Evolutionary conservation across 1,284 basidiomycete species (phyloP), one percentile per base, ranked within the genome.

Genomic region (Malassezia cuniculi): DNA sequence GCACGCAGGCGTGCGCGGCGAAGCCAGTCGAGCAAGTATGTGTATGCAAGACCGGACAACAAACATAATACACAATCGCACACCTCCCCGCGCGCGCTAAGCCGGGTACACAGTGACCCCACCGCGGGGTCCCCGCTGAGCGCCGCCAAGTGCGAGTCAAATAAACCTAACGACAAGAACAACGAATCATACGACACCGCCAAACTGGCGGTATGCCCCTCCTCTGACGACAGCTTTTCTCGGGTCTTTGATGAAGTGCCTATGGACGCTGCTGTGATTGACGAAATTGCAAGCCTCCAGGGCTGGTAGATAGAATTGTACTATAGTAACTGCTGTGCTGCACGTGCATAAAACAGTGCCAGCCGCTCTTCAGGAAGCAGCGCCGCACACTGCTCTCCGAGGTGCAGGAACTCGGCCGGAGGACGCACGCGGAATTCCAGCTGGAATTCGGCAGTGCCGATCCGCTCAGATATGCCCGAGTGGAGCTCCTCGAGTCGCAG

Each of bases 151-250:
- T 26, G 24, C 3, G 8, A 4, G 1, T 26, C 8, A 5, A 28
- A 11, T n/a, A 36, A 28, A 28, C 20, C 20, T 20, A 29, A 7
- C 6, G 35, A 36, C 18, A 36, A 29, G 25, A 26, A 26, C 21
- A 22, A 22, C 6, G 20, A 15, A 20, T 24, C 31, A 16, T 24
- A 22, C 21, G 16, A 15, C 6, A 21, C 22, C 31, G 31, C 16
- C 11, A 22, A 21, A 10, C 31, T 22, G 22, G 22, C 15, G 22
- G 21, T 14, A 14, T n/a, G n/a, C n/a, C 20, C 30, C n/a, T 31
- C 21, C 14, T 45, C 42, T 20, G 42, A 45, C 34, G 42, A 45
- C 34, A 45, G 42, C 26, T 45, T 45, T 22, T 28, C 36, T 5
- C 31, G 37, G 3, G 12, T 45, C 14, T 10, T 39, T 6, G 42